Conservation (phyloP, 169 alveolate species). For the Hepatocystis sp. region DNA sequence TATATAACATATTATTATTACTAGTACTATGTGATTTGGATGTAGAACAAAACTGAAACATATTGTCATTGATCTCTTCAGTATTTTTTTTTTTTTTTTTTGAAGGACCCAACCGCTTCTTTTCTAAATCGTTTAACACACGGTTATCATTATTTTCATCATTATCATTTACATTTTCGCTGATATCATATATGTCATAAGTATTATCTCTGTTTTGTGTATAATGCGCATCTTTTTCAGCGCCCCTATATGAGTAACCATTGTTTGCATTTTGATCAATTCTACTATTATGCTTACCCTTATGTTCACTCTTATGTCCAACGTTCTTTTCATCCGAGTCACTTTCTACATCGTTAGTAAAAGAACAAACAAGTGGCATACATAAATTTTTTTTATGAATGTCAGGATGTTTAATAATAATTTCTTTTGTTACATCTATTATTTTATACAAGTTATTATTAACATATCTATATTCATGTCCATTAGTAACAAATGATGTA, state of each 20-base stretch:
- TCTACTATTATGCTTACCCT: neutral
- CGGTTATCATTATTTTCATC: neutral
- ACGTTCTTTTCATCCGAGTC: neutral
- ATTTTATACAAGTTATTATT: constrained; percentile 49
- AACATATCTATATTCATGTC: constrained; percentile 66
- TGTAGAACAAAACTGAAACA: too few species aligned
- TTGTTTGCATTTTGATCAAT: neutral
- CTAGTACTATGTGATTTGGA: too few species aligned
- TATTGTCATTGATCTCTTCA: neutral
- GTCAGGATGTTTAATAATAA: constrained; percentile 34
- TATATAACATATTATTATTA: constrained; percentile 24
- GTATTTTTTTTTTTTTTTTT: too few species aligned
- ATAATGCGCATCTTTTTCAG: neutral
- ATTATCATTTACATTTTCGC: constrained; percentile 1
- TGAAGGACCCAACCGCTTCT: too few species aligned
- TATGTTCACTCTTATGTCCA: neutral
- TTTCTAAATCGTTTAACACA: too few species aligned
- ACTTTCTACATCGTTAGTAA: neutral
- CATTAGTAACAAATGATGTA: constrained; percentile 60
- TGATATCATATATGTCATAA: neutral
- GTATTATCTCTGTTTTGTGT: neutral
- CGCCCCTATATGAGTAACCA: too few species aligned
- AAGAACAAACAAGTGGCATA: constrained; percentile 3
- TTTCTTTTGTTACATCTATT: constrained; percentile 68
- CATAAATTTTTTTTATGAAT: constrained; percentile 10